A percentile compares a stretch with the other conserved stretches of the same genome.
phyloP scores from a whole-genome alignment of 331 rosid species.

The Malus hybrid region DNA sequence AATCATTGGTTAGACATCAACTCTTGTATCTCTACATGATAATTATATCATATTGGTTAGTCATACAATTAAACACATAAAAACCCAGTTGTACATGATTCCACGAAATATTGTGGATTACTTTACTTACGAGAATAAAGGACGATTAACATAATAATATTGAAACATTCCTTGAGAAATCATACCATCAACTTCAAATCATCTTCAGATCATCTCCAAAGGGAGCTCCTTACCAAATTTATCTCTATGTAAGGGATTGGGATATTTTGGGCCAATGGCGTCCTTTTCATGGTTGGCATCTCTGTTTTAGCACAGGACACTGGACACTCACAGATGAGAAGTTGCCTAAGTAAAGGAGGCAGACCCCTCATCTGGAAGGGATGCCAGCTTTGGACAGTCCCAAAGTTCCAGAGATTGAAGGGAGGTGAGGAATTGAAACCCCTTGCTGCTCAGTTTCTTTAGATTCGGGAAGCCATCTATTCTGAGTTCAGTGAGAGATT shows the following conservation, averaged over 20 bases:
- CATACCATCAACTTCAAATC: neutral
- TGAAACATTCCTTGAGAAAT: no score
- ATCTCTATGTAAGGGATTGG: neutral
- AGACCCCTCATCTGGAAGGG: slow-evolving; percentile 1
- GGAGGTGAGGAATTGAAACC: neutral
- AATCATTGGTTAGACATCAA: no score
- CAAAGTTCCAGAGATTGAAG: fast-evolving
- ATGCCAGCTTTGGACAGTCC: neutral
- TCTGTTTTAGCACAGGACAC: neutral
- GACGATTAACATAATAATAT: no score
- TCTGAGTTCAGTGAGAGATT: neutral
- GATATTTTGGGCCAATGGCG: neutral
- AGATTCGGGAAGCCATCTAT: neutral
- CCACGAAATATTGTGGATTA: no score
- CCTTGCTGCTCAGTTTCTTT: neutral
- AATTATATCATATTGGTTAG: no score
- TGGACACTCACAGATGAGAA: fast-evolving
- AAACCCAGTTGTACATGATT: no score
- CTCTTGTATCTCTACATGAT: no score
- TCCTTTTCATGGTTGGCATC: neutral
- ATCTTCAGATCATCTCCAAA: no score
- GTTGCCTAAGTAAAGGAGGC: slow-evolving; percentile 6
- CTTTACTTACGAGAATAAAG: no score
- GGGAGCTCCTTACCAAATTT: neutral
- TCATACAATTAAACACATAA: no score